Evolutionary conservation across 345 rosid genomes (phyloP).

Genomic region (Hypericum androsaemum): DNA sequence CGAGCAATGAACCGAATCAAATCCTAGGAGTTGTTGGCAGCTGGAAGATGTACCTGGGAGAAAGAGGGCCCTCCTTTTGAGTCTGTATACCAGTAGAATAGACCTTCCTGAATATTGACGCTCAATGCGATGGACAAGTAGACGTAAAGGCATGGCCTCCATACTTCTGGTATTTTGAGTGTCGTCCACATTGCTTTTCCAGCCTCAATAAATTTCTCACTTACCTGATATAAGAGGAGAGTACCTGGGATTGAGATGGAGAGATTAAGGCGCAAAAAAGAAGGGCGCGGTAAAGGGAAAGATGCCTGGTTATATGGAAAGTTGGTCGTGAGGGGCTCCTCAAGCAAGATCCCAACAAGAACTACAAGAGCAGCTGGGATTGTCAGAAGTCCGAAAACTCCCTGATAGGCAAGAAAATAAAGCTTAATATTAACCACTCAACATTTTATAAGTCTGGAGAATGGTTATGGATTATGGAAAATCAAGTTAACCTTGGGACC

Average conservation of each 20-base stretch:
- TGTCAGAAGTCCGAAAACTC: constrained; percentile 54
- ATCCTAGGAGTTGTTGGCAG: background rate
- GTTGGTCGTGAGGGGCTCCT: no score
- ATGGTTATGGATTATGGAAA: background rate
- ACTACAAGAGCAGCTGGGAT: constrained; percentile 41
- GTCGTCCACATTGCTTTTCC: constrained; percentile 53
- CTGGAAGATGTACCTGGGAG: constrained; percentile 26
- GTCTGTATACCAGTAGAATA: constrained; percentile 87
- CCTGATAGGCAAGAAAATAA: constrained; percentile 29
- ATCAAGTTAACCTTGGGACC: constrained; percentile 42
- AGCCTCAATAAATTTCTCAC: constrained; percentile 52
- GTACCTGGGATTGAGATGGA: constrained; percentile 19
- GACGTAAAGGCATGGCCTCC: constrained; percentile 69
- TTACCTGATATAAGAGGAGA: constrained; percentile 31
- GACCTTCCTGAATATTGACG: constrained; percentile 59
- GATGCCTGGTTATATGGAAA: no score
- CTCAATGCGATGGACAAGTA: constrained; percentile 51
- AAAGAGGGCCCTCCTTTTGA: constrained; percentile 73
- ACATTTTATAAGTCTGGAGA: background rate
- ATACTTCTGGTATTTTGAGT: constrained; percentile 46
- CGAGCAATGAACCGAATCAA: no score
- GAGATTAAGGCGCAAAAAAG: no score
- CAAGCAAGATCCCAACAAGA: constrained; percentile 30
- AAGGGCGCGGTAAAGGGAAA: no score
- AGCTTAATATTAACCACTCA: background rate